Percentiles rank a stretch among this genome's conserved stretches.
These are phyloP conservation scores for Exobasidium cylindrosporum DNA, from an alignment of 1,284 basidiomycete species.

Conservation along the genomic window DNA sequence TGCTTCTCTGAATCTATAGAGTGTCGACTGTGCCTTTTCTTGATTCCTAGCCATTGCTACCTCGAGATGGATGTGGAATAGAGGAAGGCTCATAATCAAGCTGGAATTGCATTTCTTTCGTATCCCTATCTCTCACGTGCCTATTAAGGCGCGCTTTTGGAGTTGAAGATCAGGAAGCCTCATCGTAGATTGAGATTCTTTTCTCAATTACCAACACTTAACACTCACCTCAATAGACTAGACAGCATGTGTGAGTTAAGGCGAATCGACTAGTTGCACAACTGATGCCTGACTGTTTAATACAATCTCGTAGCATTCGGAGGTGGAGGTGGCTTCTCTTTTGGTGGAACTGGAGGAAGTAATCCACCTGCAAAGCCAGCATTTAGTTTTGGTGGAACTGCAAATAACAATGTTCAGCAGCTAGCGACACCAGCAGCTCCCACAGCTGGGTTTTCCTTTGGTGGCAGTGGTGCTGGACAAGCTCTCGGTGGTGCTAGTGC, in stretches of 20 bases:
- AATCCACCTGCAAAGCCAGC: constrained; percentile 15
- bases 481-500: background rate
- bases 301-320: background rate
- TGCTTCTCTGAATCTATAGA: constrained; percentile 95
- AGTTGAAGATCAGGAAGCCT: background rate
- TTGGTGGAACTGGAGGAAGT: constrained; percentile 23
- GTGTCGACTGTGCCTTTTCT: constrained; percentile 69
- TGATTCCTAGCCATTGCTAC: constrained; percentile 48
- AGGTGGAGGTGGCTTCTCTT: constrained; percentile 35
- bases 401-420: background rate
- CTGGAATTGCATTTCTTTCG: too few species aligned
- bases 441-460: constrained; percentile 6
- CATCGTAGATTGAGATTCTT: too few species aligned
- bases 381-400: constrained; percentile 5
- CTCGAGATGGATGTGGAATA: background rate
- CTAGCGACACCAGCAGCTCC: background rate
- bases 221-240: background rate
- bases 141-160: background rate
- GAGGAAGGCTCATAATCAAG: too few species aligned
- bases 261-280: background rate
- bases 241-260: background rate
- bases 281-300: background rate
- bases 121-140: too few species aligned
- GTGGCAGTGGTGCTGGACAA: constrained; percentile 10
- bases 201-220: background rate